Base-by-base conservation (phyloP, 192 early-diverging fungal genomes). In the Geranomyces michiganensis region DNA sequence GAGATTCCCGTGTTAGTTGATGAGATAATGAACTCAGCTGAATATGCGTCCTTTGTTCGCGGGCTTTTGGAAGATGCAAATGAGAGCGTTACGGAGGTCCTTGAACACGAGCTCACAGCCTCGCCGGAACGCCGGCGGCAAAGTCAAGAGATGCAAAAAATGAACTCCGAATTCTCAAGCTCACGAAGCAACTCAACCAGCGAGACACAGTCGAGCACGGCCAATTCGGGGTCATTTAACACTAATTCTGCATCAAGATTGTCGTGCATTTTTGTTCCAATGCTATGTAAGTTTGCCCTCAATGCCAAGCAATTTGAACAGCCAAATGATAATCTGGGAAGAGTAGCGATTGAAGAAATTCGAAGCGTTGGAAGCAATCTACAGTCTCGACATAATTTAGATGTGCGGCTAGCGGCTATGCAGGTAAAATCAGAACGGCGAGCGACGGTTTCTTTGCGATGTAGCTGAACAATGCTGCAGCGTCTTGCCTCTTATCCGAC, bases 1-100 rank as follows among this genome's bases (percentile, higher is more conserved):
- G 70, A 44, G 14, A 49, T 63, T 26, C 59, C 70, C 17, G 19
- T 36, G 45, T 24, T 84, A n/a, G 78, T 84, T 1, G 84, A 84
- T 13, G 58, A 73, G 48, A 80, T 86, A 45, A 77, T 86, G 67
- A 62, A 41, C 30, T 86, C 84, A 14, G 22, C 56, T 19, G 79
- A 84, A 47, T 86, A 86, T 58, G 32, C 56, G 1, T 31, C 45
- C n/a, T 61, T 85, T 29, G 70, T 85, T 0, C n/a, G 27, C 19
- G 14, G 32, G 15, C 47, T 78, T 0, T 43, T 55, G 9, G 79
- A 78, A 9, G 79, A 85, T 19, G 63, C 72, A 0, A 71, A 62
- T 33, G 64, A 56, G 31, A 44, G 43, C 29, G 68, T 74, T 6
- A 24, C 67, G 1, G 56, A 73, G 26, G 12, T 74, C 21, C 31